Evolutionary conservation across 331 rosid species (phyloP).

Genomic region (Quercus phellos): DNA sequence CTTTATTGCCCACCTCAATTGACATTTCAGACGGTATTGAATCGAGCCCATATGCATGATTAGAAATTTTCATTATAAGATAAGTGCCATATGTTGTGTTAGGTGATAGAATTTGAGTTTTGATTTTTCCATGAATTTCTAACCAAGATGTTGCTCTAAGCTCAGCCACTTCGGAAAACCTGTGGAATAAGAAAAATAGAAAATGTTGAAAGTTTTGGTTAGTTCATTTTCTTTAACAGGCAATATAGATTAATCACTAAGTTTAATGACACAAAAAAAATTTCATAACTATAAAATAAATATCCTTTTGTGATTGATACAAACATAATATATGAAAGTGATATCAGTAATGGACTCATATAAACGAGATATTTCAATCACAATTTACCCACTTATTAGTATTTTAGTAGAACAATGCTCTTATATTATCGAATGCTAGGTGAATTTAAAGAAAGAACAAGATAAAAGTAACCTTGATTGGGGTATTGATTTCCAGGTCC

Average conservation of each 20-base stretch:
- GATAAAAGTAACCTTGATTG: conserved; percentile 38
- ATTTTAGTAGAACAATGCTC: too few species aligned
- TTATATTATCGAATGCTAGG: neutral
- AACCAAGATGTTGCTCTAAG: conserved; percentile 50
- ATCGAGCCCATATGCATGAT: conserved; percentile 50
- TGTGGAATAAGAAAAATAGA: conserved; percentile 6
- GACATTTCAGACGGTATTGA: conserved; percentile 32
- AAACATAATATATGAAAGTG: too few species aligned
- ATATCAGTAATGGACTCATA: too few species aligned
- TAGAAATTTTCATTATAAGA: conserved; percentile 39
- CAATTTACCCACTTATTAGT: too few species aligned
- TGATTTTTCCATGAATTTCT: conserved; percentile 48
- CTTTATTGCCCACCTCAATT: conserved; percentile 25
- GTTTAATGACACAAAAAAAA: too few species aligned
- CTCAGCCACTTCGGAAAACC: conserved; percentile 48
- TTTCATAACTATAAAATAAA: too few species aligned
- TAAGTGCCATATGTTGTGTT: conserved; percentile 50
- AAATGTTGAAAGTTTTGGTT: neutral
- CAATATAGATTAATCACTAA: neutral
- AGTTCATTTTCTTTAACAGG: neutral
- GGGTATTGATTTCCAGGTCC: conserved; percentile 47
- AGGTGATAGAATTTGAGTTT: conserved; percentile 25
- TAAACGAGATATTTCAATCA: too few species aligned
- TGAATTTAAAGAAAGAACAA: neutral
- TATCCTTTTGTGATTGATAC: too few species aligned